phyloP scores from a whole-genome alignment of 345 rosid genomes.

The Eucalyptus leucophloia region DNA sequence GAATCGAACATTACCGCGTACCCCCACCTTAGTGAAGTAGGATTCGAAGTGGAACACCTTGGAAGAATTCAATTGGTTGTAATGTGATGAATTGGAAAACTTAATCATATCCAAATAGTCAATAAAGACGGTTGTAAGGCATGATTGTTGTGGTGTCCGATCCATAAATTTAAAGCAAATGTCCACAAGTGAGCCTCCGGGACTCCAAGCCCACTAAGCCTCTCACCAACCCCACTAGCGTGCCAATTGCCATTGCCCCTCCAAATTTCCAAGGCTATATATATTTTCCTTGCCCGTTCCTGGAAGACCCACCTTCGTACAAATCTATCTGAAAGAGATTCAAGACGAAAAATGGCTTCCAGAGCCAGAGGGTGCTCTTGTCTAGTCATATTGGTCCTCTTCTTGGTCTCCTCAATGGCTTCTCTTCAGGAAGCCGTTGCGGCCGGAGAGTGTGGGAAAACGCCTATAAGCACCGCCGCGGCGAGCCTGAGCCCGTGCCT shows the following conservation, averaged over 20 bases:
- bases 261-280: background rate
- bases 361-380: background rate
- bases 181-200: background rate
- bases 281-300: background rate
- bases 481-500: conserved; percentile 72
- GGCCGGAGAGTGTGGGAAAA: conserved; percentile 65
- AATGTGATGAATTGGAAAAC: background rate
- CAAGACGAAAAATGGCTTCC: conserved; percentile 1
- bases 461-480: conserved; percentile 52
- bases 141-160: background rate
- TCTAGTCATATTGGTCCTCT: conserved; percentile 3
- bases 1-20: background rate
- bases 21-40: background rate
- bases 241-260: background rate
- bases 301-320: background rate
- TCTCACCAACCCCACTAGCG: background rate
- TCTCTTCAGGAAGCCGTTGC: conserved; percentile 6
- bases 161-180: background rate
- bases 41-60: background rate
- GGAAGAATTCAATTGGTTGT: background rate
- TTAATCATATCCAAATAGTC: background rate
- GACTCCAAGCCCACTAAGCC: background rate
- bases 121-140: background rate
- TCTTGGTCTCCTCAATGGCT: conserved; percentile 8
- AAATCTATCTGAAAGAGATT: background rate